Evolutionary conservation across 202 grass and related monocot genomes (phyloP), one percentile per base, ranked within the genome.

Genomic region (Setaria italica): DNA sequence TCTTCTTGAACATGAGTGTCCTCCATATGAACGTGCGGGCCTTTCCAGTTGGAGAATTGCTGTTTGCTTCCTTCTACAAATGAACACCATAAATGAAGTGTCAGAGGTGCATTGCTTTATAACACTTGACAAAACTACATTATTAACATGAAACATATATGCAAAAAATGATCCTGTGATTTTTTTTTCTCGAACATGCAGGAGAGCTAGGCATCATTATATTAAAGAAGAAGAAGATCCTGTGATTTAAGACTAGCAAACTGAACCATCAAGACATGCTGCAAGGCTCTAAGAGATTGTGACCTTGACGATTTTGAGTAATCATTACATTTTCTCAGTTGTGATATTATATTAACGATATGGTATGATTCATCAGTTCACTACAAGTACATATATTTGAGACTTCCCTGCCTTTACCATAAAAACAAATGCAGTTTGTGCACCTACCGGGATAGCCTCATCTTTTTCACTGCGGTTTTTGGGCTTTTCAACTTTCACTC

Each of bases 1-100:
- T 98, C 62, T 81, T 94, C 82, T 84, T 94, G 67, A 84, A 83
- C 83, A 95, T 76, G 63, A 94, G 68, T 82, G 81, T 80, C 82
- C 72, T 94, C 74, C 92, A 86, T 50, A 86, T 65, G 87, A 90
- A 72, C 77, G 35, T 89, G 47, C 16, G 62, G 20, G 15, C 54
- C 81, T 82, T 95, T 74, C 75, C 67, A 42, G 53, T 89, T 80
- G 87, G 62, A 85, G 87, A 78, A 83, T 54, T 76, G 14, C 1
- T 69, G 0, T 21, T 81, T n/a, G 55, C 14, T 67, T 64, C 81
- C 47, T 87, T 75, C 85, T 87, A 77, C 58, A 30, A 80, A 63
- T 87, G 6, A 76, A 60, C 42, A 76, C 7, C 42, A 29, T 2
- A 63, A 67, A 62, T 30, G 62, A 16, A 51, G 16, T 34, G 6